These are phyloP conservation scores for Pseudogymnoascus sp. DNA, from an alignment of 2,329 filamentous ascomycete species.

Conservation along the genomic window DNA sequence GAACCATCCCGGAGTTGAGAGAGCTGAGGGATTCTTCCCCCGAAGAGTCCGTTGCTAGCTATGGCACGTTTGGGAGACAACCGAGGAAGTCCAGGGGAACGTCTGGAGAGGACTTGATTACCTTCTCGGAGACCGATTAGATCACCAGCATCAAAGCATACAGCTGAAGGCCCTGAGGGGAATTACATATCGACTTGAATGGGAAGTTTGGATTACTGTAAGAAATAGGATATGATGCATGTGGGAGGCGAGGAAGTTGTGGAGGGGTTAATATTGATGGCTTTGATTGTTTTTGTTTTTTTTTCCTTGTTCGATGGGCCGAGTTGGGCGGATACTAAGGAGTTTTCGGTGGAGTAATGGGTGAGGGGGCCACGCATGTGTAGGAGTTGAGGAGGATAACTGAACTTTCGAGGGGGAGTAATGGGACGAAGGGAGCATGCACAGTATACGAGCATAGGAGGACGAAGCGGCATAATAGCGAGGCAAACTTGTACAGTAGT, in stretches of 20 bases:
- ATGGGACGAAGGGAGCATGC: not conserved
- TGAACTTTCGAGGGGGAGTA: not conserved
- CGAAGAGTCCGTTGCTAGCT: not conserved
- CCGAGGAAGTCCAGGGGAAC: not conserved
- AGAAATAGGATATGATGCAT: not conserved
- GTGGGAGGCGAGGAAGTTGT: not conserved
- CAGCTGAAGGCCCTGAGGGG: not conserved
- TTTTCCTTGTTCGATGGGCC: not conserved
- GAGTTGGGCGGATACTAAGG: not conserved
- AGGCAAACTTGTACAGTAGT: not conserved
- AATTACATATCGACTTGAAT: constrained; percentile 1
- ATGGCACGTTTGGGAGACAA: not conserved
- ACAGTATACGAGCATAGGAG: not conserved
- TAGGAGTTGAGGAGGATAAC: not conserved
- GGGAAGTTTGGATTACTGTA: constrained; percentile 1
- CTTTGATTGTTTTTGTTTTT: not conserved
- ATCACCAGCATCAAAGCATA: not conserved
- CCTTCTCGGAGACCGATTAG: not conserved
- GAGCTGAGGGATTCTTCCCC: not conserved
- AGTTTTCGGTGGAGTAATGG: not conserved
- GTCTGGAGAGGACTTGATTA: not conserved
- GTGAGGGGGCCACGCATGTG: not conserved
- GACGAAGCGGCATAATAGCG: not conserved
- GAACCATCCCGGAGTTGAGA: not conserved
- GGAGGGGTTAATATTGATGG: not conserved